Conservation (phyloP, 257 asterid species). For the Rehmannia glutinosa region DNA sequence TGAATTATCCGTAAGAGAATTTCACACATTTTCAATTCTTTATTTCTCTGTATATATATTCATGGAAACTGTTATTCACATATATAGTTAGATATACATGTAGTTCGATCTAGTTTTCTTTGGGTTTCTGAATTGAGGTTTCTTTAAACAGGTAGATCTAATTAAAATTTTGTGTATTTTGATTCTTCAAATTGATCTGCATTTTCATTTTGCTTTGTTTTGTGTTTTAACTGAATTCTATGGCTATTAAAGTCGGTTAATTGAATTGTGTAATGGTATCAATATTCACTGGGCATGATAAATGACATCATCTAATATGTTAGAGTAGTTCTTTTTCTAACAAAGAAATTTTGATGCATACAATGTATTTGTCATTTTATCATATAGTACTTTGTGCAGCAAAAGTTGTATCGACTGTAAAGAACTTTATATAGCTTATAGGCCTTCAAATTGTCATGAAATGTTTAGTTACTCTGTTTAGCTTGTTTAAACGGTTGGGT, state of each 20-base stretch:
- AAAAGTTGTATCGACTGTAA: background rate
- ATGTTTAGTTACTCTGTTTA: too few species aligned
- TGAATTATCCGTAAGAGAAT: slow-evolving; percentile 20
- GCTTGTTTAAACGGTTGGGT: background rate
- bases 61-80: background rate
- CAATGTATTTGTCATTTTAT: background rate
- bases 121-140: background rate
- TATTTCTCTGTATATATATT: background rate
- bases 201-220: slow-evolving; percentile 4
- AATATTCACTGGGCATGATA: background rate
- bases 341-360: background rate
- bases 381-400: background rate
- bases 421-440: background rate
- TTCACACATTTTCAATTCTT: slow-evolving; percentile 11
- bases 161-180: background rate
- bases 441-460: background rate
- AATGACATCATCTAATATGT: too few species aligned
- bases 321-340: background rate
- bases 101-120: slow-evolving; percentile 2
- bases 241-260: background rate
- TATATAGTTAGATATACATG: background rate
- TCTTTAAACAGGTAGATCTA: background rate
- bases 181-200: background rate
- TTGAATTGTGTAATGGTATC: background rate
- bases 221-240: slow-evolving; percentile 15